These are phyloP conservation scores for Cyclotella choctawhatcheeana DNA, from an alignment of 108 stramenopile species.

Conservation along the genomic window DNA sequence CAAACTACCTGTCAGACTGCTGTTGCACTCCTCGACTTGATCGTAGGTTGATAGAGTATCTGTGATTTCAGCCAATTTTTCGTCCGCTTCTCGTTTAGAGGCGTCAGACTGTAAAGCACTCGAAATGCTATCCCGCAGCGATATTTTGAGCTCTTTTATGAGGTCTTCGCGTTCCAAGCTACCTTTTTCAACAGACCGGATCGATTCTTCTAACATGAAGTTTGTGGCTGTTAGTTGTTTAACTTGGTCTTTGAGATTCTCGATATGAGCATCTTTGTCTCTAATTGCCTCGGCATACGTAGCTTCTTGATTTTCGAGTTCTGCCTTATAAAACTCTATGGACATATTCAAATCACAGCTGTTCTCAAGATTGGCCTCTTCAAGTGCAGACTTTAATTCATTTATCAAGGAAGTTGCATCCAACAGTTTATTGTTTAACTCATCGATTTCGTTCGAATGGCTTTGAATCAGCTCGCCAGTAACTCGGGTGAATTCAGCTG, in stretches of 20 bases:
- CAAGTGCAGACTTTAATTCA: background rate
- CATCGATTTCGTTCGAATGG: slow-evolving; percentile 10
- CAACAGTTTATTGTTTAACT: background rate
- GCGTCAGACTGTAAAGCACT: slow-evolving; percentile 33
- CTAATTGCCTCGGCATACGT: background rate
- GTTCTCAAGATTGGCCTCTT: slow-evolving; percentile 2
- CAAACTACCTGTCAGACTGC: slow-evolving; percentile 17
- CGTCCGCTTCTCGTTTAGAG: slow-evolving; percentile 20
- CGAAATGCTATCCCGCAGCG: slow-evolving; percentile 28
- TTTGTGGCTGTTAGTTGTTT: slow-evolving; percentile 13
- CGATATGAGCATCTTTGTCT: background rate
- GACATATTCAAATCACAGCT: slow-evolving; percentile 8
- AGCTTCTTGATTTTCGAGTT: slow-evolving; percentile 7
- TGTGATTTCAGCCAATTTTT: slow-evolving; percentile 29
- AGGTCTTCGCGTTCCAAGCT: slow-evolving; percentile 17
- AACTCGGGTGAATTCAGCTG: slow-evolving; percentile 4
- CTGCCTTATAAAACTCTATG: slow-evolving; percentile 16
- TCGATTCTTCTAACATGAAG: slow-evolving; percentile 2
- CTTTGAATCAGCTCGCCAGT: slow-evolving; percentile 16
- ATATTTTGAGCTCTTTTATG: slow-evolving; percentile 31
- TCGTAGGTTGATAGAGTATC: slow-evolving; percentile 25
- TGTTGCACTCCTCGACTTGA: slow-evolving; percentile 24
- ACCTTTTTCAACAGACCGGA: slow-evolving; percentile 1
- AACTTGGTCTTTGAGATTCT: background rate
- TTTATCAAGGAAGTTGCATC: slow-evolving; percentile 8